Evolutionary conservation across 345 rosid species (phyloP).

Genomic region (Lepidium didymum): DNA sequence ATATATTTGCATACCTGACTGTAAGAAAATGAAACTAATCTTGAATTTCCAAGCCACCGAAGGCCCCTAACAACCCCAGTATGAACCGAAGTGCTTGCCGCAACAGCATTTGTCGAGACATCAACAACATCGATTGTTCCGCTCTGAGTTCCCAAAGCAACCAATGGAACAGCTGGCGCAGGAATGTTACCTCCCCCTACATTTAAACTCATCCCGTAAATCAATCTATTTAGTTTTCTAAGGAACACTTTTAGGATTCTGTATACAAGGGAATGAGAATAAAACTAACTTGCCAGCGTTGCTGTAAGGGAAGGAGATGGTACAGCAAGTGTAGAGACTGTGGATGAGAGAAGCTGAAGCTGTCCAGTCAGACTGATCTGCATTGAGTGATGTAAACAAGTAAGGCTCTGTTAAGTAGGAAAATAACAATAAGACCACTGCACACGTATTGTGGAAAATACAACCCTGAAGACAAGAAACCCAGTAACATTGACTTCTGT

Average conservation of each 20-base stretch:
- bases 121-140: slow-evolving; percentile 86
- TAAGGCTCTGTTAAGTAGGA: slow-evolving; percentile 1
- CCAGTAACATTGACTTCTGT: slow-evolving; percentile 9
- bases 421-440: slow-evolving; percentile 3
- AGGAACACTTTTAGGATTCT: not conserved
- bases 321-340: slow-evolving; percentile 87
- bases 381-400: slow-evolving; percentile 26
- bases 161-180: slow-evolving; percentile 91
- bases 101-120: slow-evolving; percentile 89
- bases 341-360: slow-evolving; percentile 93
- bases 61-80: slow-evolving; percentile 72
- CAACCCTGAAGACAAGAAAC: slow-evolving; percentile 14
- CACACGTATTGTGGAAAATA: not conserved
- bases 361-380: slow-evolving; percentile 82
- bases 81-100: slow-evolving; percentile 81
- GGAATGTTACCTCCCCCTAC: slow-evolving; percentile 93
- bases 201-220: slow-evolving; percentile 23
- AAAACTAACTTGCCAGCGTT: slow-evolving; percentile 79
- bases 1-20: slow-evolving; percentile 47
- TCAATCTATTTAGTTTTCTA: slow-evolving; percentile 8
- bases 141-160: slow-evolving; percentile 94
- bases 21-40: slow-evolving; percentile 85
- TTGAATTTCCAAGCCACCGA: slow-evolving; percentile 97
- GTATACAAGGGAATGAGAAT: slow-evolving; percentile 22
- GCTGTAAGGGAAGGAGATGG: slow-evolving; percentile 94